A percentile compares a stretch with the other conserved stretches of the same genome.
Evolutionary conservation across 495 filamentous ascomycete genomes (phyloP).

Genomic region (Pyrenula massariospora): DNA sequence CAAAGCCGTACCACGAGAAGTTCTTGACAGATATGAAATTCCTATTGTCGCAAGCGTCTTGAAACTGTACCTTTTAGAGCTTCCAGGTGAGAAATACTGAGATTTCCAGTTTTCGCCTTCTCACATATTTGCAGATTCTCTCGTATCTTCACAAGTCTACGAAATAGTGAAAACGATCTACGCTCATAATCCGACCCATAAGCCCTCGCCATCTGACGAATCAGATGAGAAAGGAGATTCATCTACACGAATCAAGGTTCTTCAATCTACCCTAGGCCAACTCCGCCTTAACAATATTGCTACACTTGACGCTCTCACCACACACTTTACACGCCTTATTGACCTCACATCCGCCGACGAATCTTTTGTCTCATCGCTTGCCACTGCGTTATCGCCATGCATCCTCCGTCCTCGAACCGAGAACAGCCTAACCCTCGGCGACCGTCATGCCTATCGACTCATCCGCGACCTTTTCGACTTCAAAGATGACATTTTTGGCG

Average conservation of each 20-base stretch:
- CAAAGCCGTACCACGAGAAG: conserved; percentile 63
- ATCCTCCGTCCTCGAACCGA: conserved; percentile 79
- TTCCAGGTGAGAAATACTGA: conserved; percentile 57
- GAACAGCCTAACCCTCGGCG: conserved; percentile 84
- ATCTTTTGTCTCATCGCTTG: conserved; percentile 64
- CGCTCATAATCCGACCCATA: conserved; percentile 16
- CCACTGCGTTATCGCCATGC: conserved; percentile 70
- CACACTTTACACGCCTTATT: conserved; percentile 93
- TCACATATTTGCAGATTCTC: conserved; percentile 51
- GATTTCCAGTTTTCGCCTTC: not conserved
- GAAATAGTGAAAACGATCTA: conserved; percentile 99
- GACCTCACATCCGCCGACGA: conserved; percentile 95
- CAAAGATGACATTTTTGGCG: conserved; percentile 89
- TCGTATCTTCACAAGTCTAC: conserved; percentile 96
- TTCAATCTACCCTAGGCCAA: conserved; percentile 92
- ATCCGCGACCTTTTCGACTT: conserved; percentile 87
- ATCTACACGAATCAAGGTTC: conserved; percentile 68
- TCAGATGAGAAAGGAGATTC: conserved; percentile 51
- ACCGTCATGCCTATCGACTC: conserved; percentile 84
- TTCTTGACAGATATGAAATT: conserved; percentile 78
- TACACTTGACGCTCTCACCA: conserved; percentile 93
- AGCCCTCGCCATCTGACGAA: conserved; percentile 53
- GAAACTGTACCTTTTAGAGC: conserved; percentile 91
- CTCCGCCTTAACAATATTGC: conserved; percentile 95
- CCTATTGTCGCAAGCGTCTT: conserved; percentile 86